A percentile compares a stretch with the other conserved stretches of the same genome.
These are phyloP conservation scores for Blastomyces silverae DNA, from an alignment of 2,329 filamentous ascomycete genomes.

Conservation along the genomic window DNA sequence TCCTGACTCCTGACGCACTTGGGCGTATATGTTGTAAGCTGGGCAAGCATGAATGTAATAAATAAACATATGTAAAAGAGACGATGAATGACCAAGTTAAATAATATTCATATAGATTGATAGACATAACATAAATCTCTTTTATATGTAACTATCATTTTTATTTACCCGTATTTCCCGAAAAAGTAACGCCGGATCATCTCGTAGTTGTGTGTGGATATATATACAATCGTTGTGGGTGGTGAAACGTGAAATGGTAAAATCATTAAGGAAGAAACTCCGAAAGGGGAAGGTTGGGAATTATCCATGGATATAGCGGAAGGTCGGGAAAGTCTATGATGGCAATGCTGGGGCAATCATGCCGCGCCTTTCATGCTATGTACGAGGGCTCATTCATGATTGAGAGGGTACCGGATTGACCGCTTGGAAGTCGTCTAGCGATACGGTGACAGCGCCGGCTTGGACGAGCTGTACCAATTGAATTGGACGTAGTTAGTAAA, in stretches of 20 bases:
- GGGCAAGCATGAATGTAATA: not conserved
- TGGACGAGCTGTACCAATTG: slow-evolving; percentile 63
- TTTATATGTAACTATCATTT: slow-evolving; percentile 14
- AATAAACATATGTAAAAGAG: not conserved
- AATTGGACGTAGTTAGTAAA: slow-evolving; percentile 14
- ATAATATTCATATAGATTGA: not conserved
- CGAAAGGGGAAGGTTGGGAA: slow-evolving; percentile 5
- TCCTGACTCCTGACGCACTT: no score
- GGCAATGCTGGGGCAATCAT: not conserved
- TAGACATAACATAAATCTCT: slow-evolving; percentile 9
- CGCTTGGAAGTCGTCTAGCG: slow-evolving; percentile 76
- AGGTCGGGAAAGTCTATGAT: not conserved
- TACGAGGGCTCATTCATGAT: not conserved
- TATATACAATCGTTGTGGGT: not conserved
- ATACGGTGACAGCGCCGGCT: slow-evolving; percentile 85
- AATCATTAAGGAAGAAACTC: not conserved
- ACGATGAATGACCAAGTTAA: not conserved
- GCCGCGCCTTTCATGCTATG: not conserved
- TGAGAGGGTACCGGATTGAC: slow-evolving; percentile 15
- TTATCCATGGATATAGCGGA: no score
- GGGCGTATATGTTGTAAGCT: not conserved
- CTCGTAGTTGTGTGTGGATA: not conserved
- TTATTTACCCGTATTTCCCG: not conserved
- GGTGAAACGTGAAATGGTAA: not conserved
- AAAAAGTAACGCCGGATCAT: slow-evolving; percentile 17